Conservation (phyloP, 2,329 filamentous ascomycete species). For the Didymella pinodella region DNA sequence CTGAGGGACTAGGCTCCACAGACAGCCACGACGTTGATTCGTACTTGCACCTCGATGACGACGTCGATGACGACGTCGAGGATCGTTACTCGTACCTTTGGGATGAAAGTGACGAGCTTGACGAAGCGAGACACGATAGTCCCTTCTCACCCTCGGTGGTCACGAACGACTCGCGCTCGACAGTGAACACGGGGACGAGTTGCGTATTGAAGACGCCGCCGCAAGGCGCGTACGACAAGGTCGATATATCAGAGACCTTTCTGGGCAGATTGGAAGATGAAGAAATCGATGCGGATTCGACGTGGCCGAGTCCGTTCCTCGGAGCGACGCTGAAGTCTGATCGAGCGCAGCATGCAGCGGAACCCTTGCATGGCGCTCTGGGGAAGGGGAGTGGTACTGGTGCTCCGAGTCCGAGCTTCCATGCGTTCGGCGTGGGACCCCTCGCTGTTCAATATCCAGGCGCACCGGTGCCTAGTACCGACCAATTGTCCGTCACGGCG, state of each 20-base stretch:
- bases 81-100: constrained; percentile 10
- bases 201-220: background rate
- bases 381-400: background rate
- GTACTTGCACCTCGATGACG: constrained; percentile 45
- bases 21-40: constrained; percentile 34
- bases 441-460: constrained; percentile 13
- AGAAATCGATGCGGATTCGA: background rate
- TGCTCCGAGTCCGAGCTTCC: background rate
- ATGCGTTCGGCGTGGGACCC: background rate
- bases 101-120: constrained; percentile 18
- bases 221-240: background rate
- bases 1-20: constrained; percentile 29
- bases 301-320: constrained; percentile 1
- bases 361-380: background rate
- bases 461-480: background rate
- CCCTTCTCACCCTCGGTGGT: constrained; percentile 27
- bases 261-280: background rate
- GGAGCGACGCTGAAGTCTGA: background rate
- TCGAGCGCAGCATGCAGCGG: background rate
- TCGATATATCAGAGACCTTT: background rate
- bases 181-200: background rate
- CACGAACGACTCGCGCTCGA: constrained; percentile 11
- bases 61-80: constrained; percentile 36
- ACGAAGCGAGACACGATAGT: constrained; percentile 23
- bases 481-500: background rate